These are phyloP conservation scores for Neonectria neomacrospora DNA, from an alignment of 2,329 filamentous ascomycete species.

Conservation along the genomic window DNA sequence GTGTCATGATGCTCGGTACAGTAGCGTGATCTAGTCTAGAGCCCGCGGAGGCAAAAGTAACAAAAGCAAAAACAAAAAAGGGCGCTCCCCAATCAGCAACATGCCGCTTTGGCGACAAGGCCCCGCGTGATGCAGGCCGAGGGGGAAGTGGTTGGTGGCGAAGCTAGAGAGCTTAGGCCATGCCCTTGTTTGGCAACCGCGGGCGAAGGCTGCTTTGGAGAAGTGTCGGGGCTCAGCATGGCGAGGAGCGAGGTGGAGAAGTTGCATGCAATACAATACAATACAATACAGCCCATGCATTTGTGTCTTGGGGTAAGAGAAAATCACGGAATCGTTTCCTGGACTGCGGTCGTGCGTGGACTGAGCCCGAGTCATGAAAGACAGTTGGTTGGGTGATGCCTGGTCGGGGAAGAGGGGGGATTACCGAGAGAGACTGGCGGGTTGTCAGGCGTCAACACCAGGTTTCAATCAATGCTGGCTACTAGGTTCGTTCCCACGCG, in stretches of 20 bases:
- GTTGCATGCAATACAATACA: too few species aligned
- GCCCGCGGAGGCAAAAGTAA: neutral
- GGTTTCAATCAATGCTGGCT: neutral
- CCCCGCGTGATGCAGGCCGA: neutral
- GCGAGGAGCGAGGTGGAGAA: conserved; percentile 5
- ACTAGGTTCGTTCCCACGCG: too few species aligned
- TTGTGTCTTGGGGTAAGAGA: too few species aligned
- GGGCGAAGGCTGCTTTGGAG: neutral
- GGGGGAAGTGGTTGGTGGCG: conserved; percentile 7
- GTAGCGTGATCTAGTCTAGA: neutral
- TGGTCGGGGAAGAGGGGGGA: neutral
- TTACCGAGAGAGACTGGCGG: neutral
- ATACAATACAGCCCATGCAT: too few species aligned
- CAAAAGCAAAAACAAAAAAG: neutral
- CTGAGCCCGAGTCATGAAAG: conserved; percentile 9
- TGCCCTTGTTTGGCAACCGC: conserved; percentile 11
- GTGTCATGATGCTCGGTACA: neutral
- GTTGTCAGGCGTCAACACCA: neutral
- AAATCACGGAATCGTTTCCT: too few species aligned
- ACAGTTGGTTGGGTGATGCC: neutral
- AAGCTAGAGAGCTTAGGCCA: conserved; percentile 12
- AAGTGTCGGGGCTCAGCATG: neutral
- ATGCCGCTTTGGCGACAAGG: conserved; percentile 1
- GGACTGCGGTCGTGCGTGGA: too few species aligned
- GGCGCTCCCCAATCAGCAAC: conserved; percentile 1